Conservation (phyloP, 768 basidiomycete species). For the Podaxis sp. region DNA sequence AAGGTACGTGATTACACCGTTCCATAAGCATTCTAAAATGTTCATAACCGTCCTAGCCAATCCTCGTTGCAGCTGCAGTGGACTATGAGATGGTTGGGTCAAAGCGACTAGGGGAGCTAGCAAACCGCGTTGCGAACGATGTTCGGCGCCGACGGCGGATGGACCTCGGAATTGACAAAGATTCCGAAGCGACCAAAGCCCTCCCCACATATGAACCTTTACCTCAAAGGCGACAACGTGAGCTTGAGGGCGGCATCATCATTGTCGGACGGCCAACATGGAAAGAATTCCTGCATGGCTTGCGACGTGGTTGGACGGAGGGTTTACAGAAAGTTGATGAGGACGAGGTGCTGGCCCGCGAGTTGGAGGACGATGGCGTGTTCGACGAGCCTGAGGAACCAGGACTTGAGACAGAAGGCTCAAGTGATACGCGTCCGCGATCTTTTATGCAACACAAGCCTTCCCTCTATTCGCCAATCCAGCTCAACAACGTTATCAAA, state of each 20-base stretch:
- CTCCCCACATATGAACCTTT: slow-evolving; percentile 55
- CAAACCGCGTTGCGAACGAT: slow-evolving; percentile 71
- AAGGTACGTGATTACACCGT: slow-evolving; percentile 60
- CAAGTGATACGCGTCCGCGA: slow-evolving; percentile 15
- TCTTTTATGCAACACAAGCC: slow-evolving; percentile 22
- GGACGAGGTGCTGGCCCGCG: slow-evolving; percentile 68
- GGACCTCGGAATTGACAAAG: slow-evolving; percentile 60
- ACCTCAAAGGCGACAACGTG: slow-evolving; percentile 51
- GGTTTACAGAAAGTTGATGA: slow-evolving; percentile 64
- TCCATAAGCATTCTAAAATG: slow-evolving; percentile 15
- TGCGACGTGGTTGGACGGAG: slow-evolving; percentile 83
- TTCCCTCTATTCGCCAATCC: slow-evolving; percentile 23
- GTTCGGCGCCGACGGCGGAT: slow-evolving; percentile 70
- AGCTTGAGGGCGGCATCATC: slow-evolving; percentile 81
- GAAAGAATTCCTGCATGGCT: slow-evolving; percentile 93
- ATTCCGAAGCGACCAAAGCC: slow-evolving; percentile 38
- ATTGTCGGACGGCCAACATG: slow-evolving; percentile 87
- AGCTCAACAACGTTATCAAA: slow-evolving; percentile 17
- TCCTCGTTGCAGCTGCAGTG: slow-evolving; percentile 90
- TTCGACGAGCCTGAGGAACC: slow-evolving; percentile 68
- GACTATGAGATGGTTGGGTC: slow-evolving; percentile 87
- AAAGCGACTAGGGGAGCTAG: slow-evolving; percentile 83
- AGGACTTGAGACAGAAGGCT: slow-evolving; percentile 20
- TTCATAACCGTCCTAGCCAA: slow-evolving; percentile 56
- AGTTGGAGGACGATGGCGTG: slow-evolving; percentile 67